Evolutionary conservation across 306 rosid species (phyloP), one percentile per base, ranked within the genome.

Genomic region (Ziziphus jujuba): DNA sequence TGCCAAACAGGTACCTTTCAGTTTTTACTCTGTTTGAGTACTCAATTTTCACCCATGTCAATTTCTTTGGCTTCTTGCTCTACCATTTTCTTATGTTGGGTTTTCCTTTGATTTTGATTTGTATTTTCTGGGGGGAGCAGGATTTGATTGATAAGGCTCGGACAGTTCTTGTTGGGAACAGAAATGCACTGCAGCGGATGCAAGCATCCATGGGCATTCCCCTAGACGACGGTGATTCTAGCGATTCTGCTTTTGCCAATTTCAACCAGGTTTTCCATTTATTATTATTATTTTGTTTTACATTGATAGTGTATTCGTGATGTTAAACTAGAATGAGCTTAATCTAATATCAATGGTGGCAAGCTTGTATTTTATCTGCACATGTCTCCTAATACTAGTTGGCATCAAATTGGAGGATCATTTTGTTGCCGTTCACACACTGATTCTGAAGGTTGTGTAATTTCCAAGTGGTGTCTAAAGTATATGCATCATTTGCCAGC

Each of bases 61-160:
- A 10, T 40, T 40, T 40, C 15, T 40, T 28, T 40, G 45, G 15
- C 12, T 40, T 40, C 13, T 40, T 40, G 45, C 45, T 40, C 0
- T 10, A 40, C 45, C 45, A 40, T 40, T 9, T 40, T 40, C 43
- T 1, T 8, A 12, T 12, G 12, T 8, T 9, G 45, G 31, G 23
- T 35, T 56, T 22, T 12, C 6, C 14, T 56, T 55, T 33, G 6
- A 3, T 12, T n/a, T 16, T 65, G 3, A 20, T n/a, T 23, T 50
- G 2, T 24, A 8, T 0, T 34, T 59, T 68, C 33, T 28, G 67
- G 25, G 25, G 25, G 65, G 61, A 79, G 72, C 78, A 92, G 98
- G 97, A 89, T 79, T 82, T 89, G 84, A 86, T 92, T 59, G 98
- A 92, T 74, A 76, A 86, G 75, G 93, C 98, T 56, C 87, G 86